Conservation (phyloP, 176 grass and related monocot genomes). For the Triticum turgidum region DNA sequence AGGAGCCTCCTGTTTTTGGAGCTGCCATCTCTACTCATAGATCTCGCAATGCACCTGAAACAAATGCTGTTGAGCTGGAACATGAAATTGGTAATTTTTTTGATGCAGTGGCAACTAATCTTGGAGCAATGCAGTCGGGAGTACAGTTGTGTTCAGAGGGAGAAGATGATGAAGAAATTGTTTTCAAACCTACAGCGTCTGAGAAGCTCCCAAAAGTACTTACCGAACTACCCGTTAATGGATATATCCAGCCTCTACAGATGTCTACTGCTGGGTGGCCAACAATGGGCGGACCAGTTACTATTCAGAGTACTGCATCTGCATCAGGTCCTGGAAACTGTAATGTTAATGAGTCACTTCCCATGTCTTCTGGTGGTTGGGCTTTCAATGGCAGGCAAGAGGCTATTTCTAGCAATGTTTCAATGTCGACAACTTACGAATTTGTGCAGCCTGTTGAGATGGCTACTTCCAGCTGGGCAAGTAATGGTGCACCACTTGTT, state of each 20-base stretch:
- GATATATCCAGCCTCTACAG: slow-evolving; percentile 31
- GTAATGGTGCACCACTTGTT: slow-evolving; percentile 38
- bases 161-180: slow-evolving; percentile 96
- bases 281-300: neutral
- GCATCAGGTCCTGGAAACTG: slow-evolving; percentile 12
- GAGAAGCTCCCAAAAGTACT: slow-evolving; percentile 45
- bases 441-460: slow-evolving; percentile 37
- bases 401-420: slow-evolving; percentile 14
- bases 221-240: slow-evolving; percentile 22
- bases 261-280: slow-evolving; percentile 34
- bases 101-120: slow-evolving; percentile 29
- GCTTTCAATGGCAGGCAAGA: slow-evolving; percentile 27
- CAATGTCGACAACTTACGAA: slow-evolving; percentile 28
- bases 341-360: slow-evolving; percentile 13
- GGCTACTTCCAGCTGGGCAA: slow-evolving; percentile 35
- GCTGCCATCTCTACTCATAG: neutral
- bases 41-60: slow-evolving; percentile 3
- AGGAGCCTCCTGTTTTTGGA: slow-evolving; percentile 47
- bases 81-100: slow-evolving; percentile 18
- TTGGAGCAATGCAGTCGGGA: slow-evolving; percentile 21
- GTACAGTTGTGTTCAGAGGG: slow-evolving; percentile 51
- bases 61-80: slow-evolving; percentile 16
- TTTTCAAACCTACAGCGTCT: slow-evolving; percentile 65
- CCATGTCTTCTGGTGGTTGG: slow-evolving; percentile 38
- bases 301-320: slow-evolving; percentile 23